phyloP scores from a whole-genome alignment of 1,284 basidiomycete species.

The Microbotryomycetes sp. region DNA sequence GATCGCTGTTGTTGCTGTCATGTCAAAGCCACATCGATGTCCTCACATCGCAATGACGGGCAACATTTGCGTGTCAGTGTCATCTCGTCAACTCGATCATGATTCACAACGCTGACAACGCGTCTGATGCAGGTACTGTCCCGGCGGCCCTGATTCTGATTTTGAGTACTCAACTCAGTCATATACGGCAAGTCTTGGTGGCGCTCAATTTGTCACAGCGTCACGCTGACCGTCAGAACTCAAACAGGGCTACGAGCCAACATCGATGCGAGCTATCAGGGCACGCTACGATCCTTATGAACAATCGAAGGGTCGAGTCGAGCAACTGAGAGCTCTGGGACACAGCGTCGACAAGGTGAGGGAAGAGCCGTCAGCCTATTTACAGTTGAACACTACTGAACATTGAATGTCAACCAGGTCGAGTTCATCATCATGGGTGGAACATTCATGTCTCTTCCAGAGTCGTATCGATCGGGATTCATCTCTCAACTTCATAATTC shows the following conservation, averaged over 20 bases:
- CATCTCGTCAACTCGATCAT: not conserved
- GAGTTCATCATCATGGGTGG: conserved; percentile 99
- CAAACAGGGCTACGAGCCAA: conserved; percentile 52
- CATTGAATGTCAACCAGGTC: conserved; percentile 51
- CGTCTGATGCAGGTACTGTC: conserved; percentile 70
- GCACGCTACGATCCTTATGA: conserved; percentile 99
- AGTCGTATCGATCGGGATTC: conserved; percentile 89
- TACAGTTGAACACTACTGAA: not conserved
- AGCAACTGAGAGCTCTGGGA: conserved; percentile 88
- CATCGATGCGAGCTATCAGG: conserved; percentile 97
- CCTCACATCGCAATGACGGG: conserved; percentile 99
- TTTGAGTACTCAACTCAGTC: conserved; percentile 96
- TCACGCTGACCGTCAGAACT: conserved; percentile 56
- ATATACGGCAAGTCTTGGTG: conserved; percentile 16
- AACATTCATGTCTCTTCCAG: conserved; percentile 98
- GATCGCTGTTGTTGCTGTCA: conserved; percentile 98
- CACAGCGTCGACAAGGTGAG: conserved; percentile 93
- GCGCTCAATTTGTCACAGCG: not conserved
- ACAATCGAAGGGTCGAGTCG: conserved; percentile 88
- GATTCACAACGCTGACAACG: conserved; percentile 2
- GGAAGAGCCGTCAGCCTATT: conserved; percentile 1
- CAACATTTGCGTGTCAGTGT: conserved; percentile 90
- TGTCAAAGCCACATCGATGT: conserved; percentile 99
- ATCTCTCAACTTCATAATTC: conserved; percentile 97
- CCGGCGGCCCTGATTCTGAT: conserved; percentile 97